Evolutionary conservation across 257 asterid species (phyloP), one percentile per base, ranked within the genome.

Genomic region (Verbena officinalis): DNA sequence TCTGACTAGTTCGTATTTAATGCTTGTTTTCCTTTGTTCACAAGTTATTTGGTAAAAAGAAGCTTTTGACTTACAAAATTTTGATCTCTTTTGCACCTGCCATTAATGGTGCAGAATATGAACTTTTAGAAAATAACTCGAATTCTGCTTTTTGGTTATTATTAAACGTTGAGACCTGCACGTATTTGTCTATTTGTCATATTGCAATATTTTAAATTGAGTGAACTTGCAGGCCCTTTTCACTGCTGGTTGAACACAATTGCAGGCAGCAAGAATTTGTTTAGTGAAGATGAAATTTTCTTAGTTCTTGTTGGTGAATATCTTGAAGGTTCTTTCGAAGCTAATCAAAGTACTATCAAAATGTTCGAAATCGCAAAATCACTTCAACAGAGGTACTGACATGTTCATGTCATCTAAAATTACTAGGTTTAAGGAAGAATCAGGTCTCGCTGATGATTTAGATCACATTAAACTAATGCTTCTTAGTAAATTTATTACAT

Each of bases 321-420:
- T 65, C n/a, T 60, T 49, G 83, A 80, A 27, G 71, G 75, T 60
- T 81, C 78, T 56, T 64, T 62, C 9, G 51, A 62, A 51, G 65
- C 88, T 58, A 69, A 77, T 70, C 77, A 70, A 64, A 64, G 64
- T 73, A 67, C 70, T 65, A 55, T 64, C 67, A 69, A 50, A 74
- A 70, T 79, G 81, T 75, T 87, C 31, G 88, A 80, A 65, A 85
- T 68, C 13, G 94, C 85, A 52, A 89, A 92, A 77, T 78, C 67
- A 46, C 94, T 92, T 60, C 91, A 84, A 60, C 91, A 82, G 65
- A 92, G 98, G 98, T 89, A 80, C 49, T 44, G 49, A 16, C 27
- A 31, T 42, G 24, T 30, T 33, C 48, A 33, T 34, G 63, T 61
- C 8, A 55, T 38, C 57, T 15, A 64, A 68, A 21, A 0, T 49